Percentiles rank a stretch among this genome's conserved stretches.
Evolutionary conservation across 805 yeast species (phyloP).

Genomic region (Suhomyces sp.): DNA sequence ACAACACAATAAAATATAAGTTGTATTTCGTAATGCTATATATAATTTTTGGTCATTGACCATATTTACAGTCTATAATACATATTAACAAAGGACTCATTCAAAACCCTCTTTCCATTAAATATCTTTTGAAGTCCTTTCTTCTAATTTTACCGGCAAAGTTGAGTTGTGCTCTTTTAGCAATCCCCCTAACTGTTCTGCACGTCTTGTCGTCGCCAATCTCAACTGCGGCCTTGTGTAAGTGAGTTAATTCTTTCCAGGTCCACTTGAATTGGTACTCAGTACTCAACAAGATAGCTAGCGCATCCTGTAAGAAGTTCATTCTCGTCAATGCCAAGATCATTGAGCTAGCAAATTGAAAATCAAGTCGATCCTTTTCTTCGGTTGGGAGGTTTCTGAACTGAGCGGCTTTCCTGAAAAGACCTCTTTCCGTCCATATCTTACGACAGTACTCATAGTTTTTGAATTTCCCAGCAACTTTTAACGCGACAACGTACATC

Average conservation of each 20-base stretch:
- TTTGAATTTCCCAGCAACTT: slow-evolving; percentile 59
- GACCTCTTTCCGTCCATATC: slow-evolving; percentile 80
- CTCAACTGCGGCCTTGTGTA: slow-evolving; percentile 30
- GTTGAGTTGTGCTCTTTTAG: slow-evolving; percentile 33
- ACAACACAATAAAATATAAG: neutral
- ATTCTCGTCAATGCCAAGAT: slow-evolving; percentile 54
- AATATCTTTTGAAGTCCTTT: slow-evolving; percentile 32
- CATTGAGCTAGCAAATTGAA: slow-evolving; percentile 71
- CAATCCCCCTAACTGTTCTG: slow-evolving; percentile 32
- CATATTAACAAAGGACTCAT: slow-evolving; percentile 6
- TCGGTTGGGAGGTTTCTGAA: slow-evolving; percentile 44
- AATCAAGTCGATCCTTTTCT: slow-evolving; percentile 49
- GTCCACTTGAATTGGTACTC: slow-evolving; percentile 71
- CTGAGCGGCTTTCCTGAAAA: slow-evolving; percentile 51
- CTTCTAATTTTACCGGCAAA: slow-evolving; percentile 39
- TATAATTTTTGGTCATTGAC: slow-evolving; percentile 1
- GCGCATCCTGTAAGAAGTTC: slow-evolving; percentile 64
- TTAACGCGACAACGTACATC: slow-evolving; percentile 58
- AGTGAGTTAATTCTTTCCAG: slow-evolving; percentile 32
- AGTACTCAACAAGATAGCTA: slow-evolving; percentile 64
- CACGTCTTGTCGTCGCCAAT: slow-evolving; percentile 29
- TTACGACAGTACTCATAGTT: slow-evolving; percentile 58
- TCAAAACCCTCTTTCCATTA: slow-evolving; percentile 31
- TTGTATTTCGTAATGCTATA: neutral
- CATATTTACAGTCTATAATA: slow-evolving; percentile 3